Conservation (phyloP, 768 basidiomycete genomes). For the Xerocomellus dryophilus region DNA sequence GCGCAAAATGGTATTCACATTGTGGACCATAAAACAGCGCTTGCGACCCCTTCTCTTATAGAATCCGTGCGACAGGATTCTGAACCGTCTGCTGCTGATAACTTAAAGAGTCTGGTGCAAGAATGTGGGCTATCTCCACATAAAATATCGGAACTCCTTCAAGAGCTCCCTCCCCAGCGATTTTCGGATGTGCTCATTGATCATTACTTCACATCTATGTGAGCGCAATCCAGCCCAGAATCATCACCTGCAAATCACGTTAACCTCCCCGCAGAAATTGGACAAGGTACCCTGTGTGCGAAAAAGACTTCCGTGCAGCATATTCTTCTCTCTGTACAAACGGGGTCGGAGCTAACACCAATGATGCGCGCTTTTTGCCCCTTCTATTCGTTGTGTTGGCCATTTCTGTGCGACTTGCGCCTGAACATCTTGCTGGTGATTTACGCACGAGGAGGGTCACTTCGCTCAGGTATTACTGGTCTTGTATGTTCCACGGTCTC, state of each 20-base stretch:
- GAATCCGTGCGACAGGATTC: slow-evolving; percentile 42
- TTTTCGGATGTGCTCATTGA: slow-evolving; percentile 77
- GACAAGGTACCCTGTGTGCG: slow-evolving; percentile 90
- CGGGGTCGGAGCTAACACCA: slow-evolving; percentile 61
- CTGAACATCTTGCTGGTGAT: slow-evolving; percentile 81
- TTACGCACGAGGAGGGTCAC: slow-evolving; percentile 71
- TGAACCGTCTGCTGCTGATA: slow-evolving; percentile 66
- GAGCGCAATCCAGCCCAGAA: slow-evolving; percentile 24
- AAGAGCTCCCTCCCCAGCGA: slow-evolving; percentile 79
- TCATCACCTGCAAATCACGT: not conserved
- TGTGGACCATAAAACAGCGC: slow-evolving; percentile 26
- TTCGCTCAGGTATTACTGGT: slow-evolving; percentile 92
- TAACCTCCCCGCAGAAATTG: slow-evolving; percentile 61
- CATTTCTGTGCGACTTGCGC: slow-evolving; percentile 80
- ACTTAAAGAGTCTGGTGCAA: slow-evolving; percentile 79
- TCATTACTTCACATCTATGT: slow-evolving; percentile 78
- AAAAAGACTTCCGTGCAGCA: slow-evolving; percentile 72
- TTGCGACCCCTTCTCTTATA: slow-evolving; percentile 34
- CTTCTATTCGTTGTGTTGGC: slow-evolving; percentile 92
- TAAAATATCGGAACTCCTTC: slow-evolving; percentile 84
- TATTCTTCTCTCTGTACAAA: slow-evolving; percentile 66
- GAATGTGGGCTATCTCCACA: slow-evolving; percentile 92
- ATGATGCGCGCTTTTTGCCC: slow-evolving; percentile 81
- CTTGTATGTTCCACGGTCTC: slow-evolving; percentile 57
- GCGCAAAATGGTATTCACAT: slow-evolving; percentile 25